Evolutionary conservation across 2,329 filamentous ascomycete genomes (phyloP), one percentile per base, ranked within the genome.

Genomic region (Clonostachys chloroleuca): DNA sequence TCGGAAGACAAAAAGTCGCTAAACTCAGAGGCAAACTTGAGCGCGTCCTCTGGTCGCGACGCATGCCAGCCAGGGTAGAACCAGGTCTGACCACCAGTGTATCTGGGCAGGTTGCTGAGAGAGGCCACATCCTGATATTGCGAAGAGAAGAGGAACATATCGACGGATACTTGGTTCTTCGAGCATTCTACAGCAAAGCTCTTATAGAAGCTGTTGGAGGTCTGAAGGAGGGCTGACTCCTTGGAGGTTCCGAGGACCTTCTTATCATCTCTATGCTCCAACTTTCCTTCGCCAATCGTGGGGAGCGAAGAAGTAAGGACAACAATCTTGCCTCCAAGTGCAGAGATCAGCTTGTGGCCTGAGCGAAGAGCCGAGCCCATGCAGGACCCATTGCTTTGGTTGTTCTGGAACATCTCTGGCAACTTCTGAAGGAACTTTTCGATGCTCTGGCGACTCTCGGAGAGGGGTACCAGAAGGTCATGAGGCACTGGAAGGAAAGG

Each of bases 1-100:
- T 99, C 94, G 1, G 92, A 85, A 10, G 92, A 96, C n/a, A 99
- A 74, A 62, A 94, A 96, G 62, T 97, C 92, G 59, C 91, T 95
- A 63, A 99, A 96, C 64, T 99, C 94, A 14, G 88, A 87, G 5
- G 92, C 94, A 62, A 97, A 97, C 68, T 97, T 99, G 70, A 97
- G 92, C 13, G 94, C 94, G 65, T 99, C 94, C 63, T 99, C 94
- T 20, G 84, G 86, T 52, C 94, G 82, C 30, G 90, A 92, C 16
- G 92, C 94, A 59, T 96, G 96, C 92, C 94, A 99, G 20, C 89
- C 92, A 13, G 94, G 94, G 63, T 99, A 99, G 74, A 96, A 97
- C 77, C 92, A 97, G 1, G 94, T 99, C 65, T 97, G 94, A 18
- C 94, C 94, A 65, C 92, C 94, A 20, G 94, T 97, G 64, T 97